A percentile compares a stretch with the other conserved stretches of the same genome.
Evolutionary conservation across 2,329 filamentous ascomycete genomes (phyloP).

Genomic region (Aspergillus udagawae): DNA sequence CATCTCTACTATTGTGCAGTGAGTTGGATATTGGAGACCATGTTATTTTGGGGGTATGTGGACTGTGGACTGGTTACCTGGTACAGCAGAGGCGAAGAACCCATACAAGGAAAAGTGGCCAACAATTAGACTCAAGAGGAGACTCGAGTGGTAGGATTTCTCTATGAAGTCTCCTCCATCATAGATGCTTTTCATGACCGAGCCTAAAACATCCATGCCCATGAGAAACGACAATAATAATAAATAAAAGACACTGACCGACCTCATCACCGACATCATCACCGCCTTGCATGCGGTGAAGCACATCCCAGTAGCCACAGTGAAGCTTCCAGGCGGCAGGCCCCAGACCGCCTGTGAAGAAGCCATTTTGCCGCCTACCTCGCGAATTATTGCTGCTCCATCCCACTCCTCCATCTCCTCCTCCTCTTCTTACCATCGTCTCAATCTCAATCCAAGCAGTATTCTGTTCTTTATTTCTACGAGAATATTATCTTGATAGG

Average conservation of each 20-base stretch:
- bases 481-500: background rate
- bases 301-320: constrained; percentile 22
- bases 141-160: background rate
- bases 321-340: constrained; percentile 10
- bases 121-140: background rate
- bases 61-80: background rate
- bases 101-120: background rate
- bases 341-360: constrained; percentile 33
- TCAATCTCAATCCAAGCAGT: background rate
- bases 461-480: background rate
- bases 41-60: background rate
- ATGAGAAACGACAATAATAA: background rate
- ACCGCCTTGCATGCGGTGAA: constrained; percentile 40
- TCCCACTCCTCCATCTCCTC: constrained; percentile 20
- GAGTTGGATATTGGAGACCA: background rate
- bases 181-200: background rate
- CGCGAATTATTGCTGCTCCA: constrained; percentile 5
- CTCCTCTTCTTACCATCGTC: background rate
- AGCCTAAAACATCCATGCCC: background rate
- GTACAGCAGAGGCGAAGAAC: background rate
- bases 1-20: background rate
- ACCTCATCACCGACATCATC: constrained; percentile 28
- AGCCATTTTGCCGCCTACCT: constrained; percentile 32
- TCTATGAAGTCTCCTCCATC: background rate
- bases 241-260: constrained; percentile 12